Conservation (phyloP, 2,329 filamentous ascomycete species). For the Rugonectria rugulosa region DNA sequence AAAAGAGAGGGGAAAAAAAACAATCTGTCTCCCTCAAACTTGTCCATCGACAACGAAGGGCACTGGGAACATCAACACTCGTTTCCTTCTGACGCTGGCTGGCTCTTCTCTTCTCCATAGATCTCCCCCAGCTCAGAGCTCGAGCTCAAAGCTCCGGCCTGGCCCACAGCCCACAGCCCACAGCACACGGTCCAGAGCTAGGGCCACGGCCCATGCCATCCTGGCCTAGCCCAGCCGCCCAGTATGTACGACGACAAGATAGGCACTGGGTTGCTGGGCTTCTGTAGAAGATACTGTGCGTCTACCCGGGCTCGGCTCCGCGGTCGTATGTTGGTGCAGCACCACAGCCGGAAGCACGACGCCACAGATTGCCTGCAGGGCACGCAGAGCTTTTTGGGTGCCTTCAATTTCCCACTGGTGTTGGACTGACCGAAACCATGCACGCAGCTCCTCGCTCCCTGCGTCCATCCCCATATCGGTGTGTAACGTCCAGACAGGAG, state of each 20-base stretch:
- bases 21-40: not conserved
- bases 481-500: conserved; percentile 9
- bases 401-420: conserved; percentile 4
- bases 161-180: not conserved
- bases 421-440: conserved; percentile 15
- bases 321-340: conserved; percentile 12
- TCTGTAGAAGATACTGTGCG: conserved; percentile 2
- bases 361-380: conserved; percentile 26
- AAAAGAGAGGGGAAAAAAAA: not conserved
- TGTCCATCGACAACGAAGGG: not conserved
- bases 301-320: conserved; percentile 20
- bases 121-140: not conserved
- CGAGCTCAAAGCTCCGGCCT: conserved; percentile 17
- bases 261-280: not conserved
- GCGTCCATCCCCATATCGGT: conserved; percentile 13
- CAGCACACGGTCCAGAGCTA: no score
- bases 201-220: conserved; percentile 10
- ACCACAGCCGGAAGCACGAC: conserved; percentile 21
- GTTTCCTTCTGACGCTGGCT: not conserved
- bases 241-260: conserved; percentile 24
- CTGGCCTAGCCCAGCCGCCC: conserved; percentile 18
- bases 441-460: conserved; percentile 10
- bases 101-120: conserved; percentile 19
- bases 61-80: not conserved
- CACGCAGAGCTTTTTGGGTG: conserved; percentile 24